Percentiles rank a stretch among this genome's conserved stretches.
Evolutionary conservation across 2,329 filamentous ascomycete species (phyloP).

Genomic region (Chaetomiaceae sp.): DNA sequence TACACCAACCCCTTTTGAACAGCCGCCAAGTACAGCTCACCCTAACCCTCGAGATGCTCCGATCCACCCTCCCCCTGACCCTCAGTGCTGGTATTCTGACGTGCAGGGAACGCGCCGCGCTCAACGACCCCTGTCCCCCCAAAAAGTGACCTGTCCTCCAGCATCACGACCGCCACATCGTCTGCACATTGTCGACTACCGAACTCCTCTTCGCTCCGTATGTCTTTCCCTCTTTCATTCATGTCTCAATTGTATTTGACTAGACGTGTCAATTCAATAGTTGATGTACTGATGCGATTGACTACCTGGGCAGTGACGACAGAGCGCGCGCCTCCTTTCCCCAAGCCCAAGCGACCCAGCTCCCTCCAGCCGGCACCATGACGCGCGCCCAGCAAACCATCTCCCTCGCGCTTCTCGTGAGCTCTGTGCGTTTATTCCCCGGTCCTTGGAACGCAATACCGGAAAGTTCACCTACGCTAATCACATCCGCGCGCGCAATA

Average conservation of each 20-base stretch:
- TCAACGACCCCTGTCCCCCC: background rate
- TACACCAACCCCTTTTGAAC: too few relatives aligned
- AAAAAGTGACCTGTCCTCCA: slow-evolving; percentile 11
- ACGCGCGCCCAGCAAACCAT: slow-evolving; percentile 91
- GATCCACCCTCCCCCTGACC: slow-evolving; percentile 11
- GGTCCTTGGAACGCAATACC: background rate
- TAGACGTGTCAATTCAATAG: too few relatives aligned
- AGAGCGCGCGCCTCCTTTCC: background rate
- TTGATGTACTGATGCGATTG: too few relatives aligned
- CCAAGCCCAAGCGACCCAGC: background rate
- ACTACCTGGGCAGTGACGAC: too few relatives aligned
- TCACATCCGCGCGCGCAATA: slow-evolving; percentile 37
- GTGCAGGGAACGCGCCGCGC: background rate
- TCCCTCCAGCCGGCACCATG: slow-evolving; percentile 54
- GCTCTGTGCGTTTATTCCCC: slow-evolving; percentile 56
- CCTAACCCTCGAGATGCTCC: too few relatives aligned
- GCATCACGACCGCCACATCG: background rate
- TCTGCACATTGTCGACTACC: background rate
- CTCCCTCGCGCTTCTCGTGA: slow-evolving; percentile 78
- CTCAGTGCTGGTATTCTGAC: background rate
- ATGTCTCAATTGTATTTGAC: too few relatives aligned
- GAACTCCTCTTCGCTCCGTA: background rate
- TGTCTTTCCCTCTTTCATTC: too few relatives aligned
- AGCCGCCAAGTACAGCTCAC: too few relatives aligned
- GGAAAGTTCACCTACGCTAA: too few relatives aligned